phyloP scores from a whole-genome alignment of 202 grass and related monocot genomes.

The Schoenoplectus tabernaemontani region DNA sequence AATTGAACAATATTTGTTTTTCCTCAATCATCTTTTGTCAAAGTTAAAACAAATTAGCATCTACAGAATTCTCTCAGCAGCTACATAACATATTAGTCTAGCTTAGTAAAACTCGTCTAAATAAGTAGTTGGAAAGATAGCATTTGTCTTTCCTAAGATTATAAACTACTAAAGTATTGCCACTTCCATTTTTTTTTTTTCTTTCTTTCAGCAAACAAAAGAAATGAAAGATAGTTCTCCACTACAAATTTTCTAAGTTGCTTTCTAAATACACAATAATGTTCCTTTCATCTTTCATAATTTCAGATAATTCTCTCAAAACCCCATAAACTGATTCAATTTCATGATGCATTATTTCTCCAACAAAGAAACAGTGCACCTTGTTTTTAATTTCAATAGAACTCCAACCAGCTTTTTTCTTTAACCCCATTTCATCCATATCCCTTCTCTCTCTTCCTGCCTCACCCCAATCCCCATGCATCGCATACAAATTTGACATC shows the following conservation, averaged over 20 bases:
- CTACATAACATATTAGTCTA: background rate
- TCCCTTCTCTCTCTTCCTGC: slow-evolving; percentile 31
- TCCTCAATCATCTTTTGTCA: background rate
- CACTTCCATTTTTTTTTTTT: background rate
- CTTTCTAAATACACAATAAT: background rate
- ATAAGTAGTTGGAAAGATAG: too few species aligned
- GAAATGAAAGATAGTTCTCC: background rate
- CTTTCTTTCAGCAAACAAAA: background rate
- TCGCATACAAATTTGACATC: slow-evolving; percentile 68
- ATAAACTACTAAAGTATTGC: background rate
- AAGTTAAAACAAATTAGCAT: background rate
- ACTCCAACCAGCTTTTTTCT: slow-evolving; percentile 60
- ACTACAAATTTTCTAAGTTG: background rate
- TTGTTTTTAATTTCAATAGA: slow-evolving; percentile 63
- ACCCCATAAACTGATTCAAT: slow-evolving; percentile 40
- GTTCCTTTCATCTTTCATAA: slow-evolving; percentile 37
- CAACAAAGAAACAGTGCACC: slow-evolving; percentile 42
- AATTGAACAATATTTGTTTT: background rate
- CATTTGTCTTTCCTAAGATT: background rate
- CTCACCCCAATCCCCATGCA: slow-evolving; percentile 53
- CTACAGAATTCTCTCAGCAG: background rate
- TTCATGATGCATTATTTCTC: slow-evolving; percentile 37
- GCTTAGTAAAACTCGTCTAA: too few species aligned
- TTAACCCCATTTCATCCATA: slow-evolving; percentile 55
- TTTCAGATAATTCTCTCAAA: slow-evolving; percentile 33